Evolutionary conservation across 768 basidiomycete genomes (phyloP).

Genomic region (Suillus subalutaceus): DNA sequence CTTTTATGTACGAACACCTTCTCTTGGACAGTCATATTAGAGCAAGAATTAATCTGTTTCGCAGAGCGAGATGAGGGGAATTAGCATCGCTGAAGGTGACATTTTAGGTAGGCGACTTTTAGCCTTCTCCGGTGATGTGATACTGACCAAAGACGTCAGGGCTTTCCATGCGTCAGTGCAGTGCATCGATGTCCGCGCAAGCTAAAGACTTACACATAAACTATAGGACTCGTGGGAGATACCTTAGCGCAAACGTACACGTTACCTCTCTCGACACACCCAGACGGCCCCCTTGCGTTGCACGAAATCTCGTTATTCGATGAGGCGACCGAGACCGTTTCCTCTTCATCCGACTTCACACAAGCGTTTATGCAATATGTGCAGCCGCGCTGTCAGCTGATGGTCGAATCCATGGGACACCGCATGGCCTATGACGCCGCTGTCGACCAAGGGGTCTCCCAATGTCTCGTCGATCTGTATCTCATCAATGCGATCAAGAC

Average conservation of each 20-base stretch:
- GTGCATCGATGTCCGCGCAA: not conserved
- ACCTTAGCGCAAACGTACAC: constrained; percentile 24
- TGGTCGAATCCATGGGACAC: constrained; percentile 32
- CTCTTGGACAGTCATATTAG: not conserved
- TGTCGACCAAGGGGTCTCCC: constrained; percentile 6
- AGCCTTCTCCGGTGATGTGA: not conserved
- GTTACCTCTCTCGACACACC: constrained; percentile 18
- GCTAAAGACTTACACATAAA: not conserved
- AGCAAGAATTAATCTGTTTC: not conserved
- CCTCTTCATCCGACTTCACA: constrained; percentile 19
- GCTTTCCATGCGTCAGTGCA: constrained; percentile 27
- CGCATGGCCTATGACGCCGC: constrained; percentile 36
- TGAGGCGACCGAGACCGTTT: constrained; percentile 10
- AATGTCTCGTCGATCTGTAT: not conserved
- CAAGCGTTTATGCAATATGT: constrained; percentile 19
- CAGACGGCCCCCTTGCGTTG: constrained; percentile 21
- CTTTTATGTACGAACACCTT: constrained; percentile 31
- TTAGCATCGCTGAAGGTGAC: constrained; percentile 50
- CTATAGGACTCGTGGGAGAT: constrained; percentile 33
- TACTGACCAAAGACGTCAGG: not conserved
- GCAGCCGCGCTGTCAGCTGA: constrained; percentile 26
- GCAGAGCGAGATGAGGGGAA: constrained; percentile 42
- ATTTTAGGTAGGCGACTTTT: constrained; percentile 35
- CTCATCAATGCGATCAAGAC: not conserved
- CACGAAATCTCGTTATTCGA: constrained; percentile 24